Evolutionary conservation across 306 rosid genomes (phyloP), one percentile per base, ranked within the genome.

Genomic region (Rosa lucieae): DNA sequence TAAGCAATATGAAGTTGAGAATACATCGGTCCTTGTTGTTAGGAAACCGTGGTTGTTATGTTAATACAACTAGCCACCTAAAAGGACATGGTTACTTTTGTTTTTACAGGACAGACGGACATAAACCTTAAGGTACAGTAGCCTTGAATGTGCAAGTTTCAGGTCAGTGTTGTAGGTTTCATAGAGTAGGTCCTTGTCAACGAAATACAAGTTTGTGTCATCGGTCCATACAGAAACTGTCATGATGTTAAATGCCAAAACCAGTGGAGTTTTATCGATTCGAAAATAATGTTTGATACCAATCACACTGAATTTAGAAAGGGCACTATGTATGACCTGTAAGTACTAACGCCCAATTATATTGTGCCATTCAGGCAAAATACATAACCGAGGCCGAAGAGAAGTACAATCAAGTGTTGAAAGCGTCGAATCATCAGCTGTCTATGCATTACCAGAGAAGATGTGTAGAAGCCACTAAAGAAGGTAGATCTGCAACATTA

Each of bases 391-490:
- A 94, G 83, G 95, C 97, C 43, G 97, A 94, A 83, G 89, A 89
- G 53, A 91, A 94, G 82, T 94, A 89, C 78, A 82, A 82, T 69
- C 53, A 69, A 63, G 76, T 92, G 40, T 83, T 94, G 73, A 84
- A 89, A 68, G 70, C 82, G 73, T 84, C 91, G 80, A 91, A 91
- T 83, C 91, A 97, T 12, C 89, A 85, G 18, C 83, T 94, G 49
- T 87, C 97, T 65, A 68, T 62, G 82, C 77, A 85, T 68, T 92
- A 89, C 89, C 90, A 86, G 80, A 85, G 84, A 87, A 90, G 98
- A 86, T 94, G 98, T 61, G 92, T 80, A 61, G 98, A 94, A 85
- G 97, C 98, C 80, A 92, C 97, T 52, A 75, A 74, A 85, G 98
- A 92, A 88, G 98, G 98, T 94, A 85, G 80, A 26, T 78, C 10